Conservation (phyloP, 192 early-diverging fungal species). For the Coemansia brasiliensis region DNA sequence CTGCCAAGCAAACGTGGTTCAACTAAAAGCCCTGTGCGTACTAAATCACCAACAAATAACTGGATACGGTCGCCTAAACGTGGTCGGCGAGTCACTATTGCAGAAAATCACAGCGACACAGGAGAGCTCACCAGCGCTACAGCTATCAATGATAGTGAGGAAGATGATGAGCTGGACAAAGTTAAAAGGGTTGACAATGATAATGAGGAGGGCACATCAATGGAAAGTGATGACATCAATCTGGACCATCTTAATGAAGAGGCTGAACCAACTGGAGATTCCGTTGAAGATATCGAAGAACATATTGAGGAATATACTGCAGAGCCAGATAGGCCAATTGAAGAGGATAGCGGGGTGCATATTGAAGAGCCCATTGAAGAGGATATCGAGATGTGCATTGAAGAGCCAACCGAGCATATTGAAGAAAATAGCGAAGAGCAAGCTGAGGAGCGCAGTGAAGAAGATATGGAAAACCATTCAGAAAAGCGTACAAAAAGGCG, state of each 20-base stretch:
- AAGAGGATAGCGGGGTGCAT: not conserved
- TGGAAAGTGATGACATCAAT: too few species aligned
- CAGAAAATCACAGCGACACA: constrained; percentile 13
- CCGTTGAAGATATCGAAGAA: not conserved
- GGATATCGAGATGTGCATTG: not conserved
- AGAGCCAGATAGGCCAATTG: not conserved
- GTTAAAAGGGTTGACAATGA: not conserved
- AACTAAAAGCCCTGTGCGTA: too few species aligned
- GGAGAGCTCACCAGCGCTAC: constrained; percentile 20
- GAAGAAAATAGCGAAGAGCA: constrained; percentile 1
- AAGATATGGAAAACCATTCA: not conserved
- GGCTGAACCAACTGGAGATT: not conserved
- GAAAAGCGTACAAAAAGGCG: not conserved
- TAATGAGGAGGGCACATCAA: not conserved
- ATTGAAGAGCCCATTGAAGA: not conserved
- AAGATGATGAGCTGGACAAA: constrained; percentile 7
- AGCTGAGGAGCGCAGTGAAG: not conserved
- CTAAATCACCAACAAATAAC: not conserved
- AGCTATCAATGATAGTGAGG: constrained; percentile 5
- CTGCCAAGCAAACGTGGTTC: constrained; percentile 20
- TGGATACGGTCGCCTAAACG: constrained; percentile 40
- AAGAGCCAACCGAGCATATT: not conserved
- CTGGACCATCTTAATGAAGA: too few species aligned
- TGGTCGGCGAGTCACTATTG: constrained; percentile 34
- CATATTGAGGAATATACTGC: not conserved